Conservation (phyloP, 768 basidiomycete species). For the Tricholoma hemisulphureum region DNA sequence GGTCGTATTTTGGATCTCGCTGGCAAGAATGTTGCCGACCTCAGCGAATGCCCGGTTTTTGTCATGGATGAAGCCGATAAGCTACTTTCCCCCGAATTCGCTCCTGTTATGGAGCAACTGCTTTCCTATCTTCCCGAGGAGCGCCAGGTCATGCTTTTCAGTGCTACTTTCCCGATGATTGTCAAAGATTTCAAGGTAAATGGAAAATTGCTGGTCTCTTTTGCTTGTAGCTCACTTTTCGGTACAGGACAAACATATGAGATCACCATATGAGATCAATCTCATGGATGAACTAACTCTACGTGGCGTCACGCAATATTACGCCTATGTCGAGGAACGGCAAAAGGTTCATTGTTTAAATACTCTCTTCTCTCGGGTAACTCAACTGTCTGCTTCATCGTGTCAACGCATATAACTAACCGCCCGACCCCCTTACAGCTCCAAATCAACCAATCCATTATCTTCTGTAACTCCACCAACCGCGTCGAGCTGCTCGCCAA, state of each 20-base stretch:
- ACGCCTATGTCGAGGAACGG: conserved; percentile 97
- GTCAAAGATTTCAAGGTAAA: conserved; percentile 98
- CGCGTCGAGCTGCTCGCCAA: conserved; percentile 98
- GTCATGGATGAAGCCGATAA: conserved; percentile 99
- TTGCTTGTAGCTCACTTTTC: conserved; percentile 9
- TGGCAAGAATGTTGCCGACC: conserved; percentile 89
- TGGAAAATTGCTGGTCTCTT: conserved; percentile 8
- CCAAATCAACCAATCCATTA: conserved; percentile 99
- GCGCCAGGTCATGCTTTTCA: conserved; percentile 98
- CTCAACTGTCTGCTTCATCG: conserved; percentile 10
- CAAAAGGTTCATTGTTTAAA: conserved; percentile 99
- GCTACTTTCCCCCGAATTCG: conserved; percentile 94
- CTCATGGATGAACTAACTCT: conserved; percentile 99
- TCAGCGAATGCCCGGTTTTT: conserved; percentile 92
- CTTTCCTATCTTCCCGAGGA: conserved; percentile 79
- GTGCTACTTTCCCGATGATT: conserved; percentile 97
- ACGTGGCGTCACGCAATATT: conserved; percentile 98
- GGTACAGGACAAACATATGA: conserved; percentile 91
- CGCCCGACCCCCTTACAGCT: conserved; percentile 50
- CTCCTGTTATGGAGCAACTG: conserved; percentile 97
- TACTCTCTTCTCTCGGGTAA: conserved; percentile 96
- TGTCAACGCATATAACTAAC: background rate
- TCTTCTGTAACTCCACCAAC: conserved; percentile 99
- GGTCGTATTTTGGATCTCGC: conserved; percentile 94
- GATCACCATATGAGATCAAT: conserved; percentile 94